Base-by-base conservation (phyloP, 176 grass and related monocot genomes). In the Juncus effusus region DNA sequence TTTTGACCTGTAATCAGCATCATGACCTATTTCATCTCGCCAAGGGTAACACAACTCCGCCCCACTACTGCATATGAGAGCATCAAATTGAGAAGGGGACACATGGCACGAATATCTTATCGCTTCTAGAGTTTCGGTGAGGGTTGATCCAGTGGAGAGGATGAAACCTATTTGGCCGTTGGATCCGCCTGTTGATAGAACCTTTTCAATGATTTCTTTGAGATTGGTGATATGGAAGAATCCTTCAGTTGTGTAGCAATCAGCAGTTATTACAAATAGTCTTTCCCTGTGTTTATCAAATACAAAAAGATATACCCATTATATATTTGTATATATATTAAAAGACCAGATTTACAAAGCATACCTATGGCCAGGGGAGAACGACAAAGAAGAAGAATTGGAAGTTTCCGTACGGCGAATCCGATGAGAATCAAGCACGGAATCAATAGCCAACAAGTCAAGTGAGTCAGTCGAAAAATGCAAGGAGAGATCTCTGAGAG, bases 41-140 rank as follows among this genome's bases (percentile, higher is more conserved):
- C 88, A 92, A 53, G 88, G 94, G 80, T 97, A 92, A 85, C 71
- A 97, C 7, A 97, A 57, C 75, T 97, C 82, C 41, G 85, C 83
- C 12, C 94, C 94, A 68, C 94, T 92, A 42, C 88, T 88, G 62
- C 94, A 89, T 2, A 97, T 56, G 10, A 97, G 75, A 35, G 88
- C 88, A 67, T 97, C 94, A 55, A 97, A 97, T 61, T 12, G 37
- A 13, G 38, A 61, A 4, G 72, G 72, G 12, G 91, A 87, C 6
- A 74, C 80, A 42, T 84, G 60, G 82, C 83, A 86, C 3, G 55
- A 36, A n/a, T n/a, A n/a, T 54, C 14, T 50, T 13, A 97, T 38
- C 63, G 75, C 88, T 2, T 76, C 78, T 1, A 57, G 64, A 4
- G 74, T 54, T 78, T 92, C 93, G 13, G 6, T 3, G 7, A 86